Conservation (phyloP, 768 basidiomycete species). For the Phaeolepiota aurea region DNA sequence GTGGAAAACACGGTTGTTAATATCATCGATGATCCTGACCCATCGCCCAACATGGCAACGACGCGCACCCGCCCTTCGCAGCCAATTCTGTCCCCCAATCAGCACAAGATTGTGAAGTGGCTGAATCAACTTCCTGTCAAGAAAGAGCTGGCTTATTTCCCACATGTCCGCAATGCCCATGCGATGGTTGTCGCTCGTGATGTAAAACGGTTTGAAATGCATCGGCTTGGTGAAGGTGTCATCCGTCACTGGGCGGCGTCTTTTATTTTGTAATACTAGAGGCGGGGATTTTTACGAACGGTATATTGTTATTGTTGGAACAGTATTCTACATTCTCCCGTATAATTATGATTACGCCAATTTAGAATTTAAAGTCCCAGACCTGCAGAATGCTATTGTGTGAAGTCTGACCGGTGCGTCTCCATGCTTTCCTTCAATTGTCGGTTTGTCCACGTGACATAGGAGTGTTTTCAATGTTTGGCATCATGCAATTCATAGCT, state of each 20-base stretch:
- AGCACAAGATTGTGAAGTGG: conserved; percentile 45
- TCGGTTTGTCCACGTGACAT: background rate
- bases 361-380: background rate
- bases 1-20: conserved; percentile 58
- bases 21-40: conserved; percentile 38
- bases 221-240: conserved; percentile 56
- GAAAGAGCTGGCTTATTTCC: conserved; percentile 65
- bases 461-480: background rate
- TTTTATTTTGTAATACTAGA: conserved; percentile 27
- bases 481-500: background rate
- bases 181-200: conserved; percentile 67
- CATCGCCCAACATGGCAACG: conserved; percentile 10
- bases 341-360: background rate
- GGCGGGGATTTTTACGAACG: background rate
- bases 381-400: background rate
- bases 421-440: conserved; percentile 7
- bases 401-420: background rate
- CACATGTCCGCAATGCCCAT: conserved; percentile 55
- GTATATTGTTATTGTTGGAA: conserved; percentile 1
- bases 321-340: background rate
- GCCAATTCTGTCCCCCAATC: conserved; percentile 45
- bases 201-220: conserved; percentile 45
- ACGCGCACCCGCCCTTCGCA: conserved; percentile 16
- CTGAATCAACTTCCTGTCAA: conserved; percentile 66
- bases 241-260: conserved; percentile 65